Base-by-base conservation (phyloP, 306 rosid species). In the Senna siamea region DNA sequence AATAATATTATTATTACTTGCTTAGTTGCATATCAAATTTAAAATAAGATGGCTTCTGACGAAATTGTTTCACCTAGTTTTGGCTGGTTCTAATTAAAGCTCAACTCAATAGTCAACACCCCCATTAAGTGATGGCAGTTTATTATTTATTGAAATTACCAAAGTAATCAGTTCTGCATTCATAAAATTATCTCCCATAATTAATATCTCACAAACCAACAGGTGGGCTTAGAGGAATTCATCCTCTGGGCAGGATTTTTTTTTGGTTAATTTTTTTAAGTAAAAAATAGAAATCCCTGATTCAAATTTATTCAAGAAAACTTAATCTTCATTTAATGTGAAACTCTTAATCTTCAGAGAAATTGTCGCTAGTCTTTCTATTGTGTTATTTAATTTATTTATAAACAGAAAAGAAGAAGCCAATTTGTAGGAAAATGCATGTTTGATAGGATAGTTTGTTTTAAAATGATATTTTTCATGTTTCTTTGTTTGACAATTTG, bases 1-100 rank as follows among this genome's bases (percentile, higher is more conserved):
- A n/a, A n/a, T n/a, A 26, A 26, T 26, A 26, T 55, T 15, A 54
- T 47, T 41, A 2, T 48, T 34, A 60, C 68, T 23, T 65, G 58
- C 66, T 56, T 64, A 28, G 30, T 80, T 74, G 65, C 2, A 35
- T 10, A 43, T 70, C 69, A 73, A 15, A 55, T 37, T 37, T 37
- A 37, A 37, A 37, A 4, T 22, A 30, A 7, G 68, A 38, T 15
- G 20, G 57, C 38, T 23, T 67, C 66, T 6, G 43, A 37, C 23
- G 71, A 68, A 75, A 53, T 46, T 61, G 79, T 34, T 60, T 34
- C 66, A n/a, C 19, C 66, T n/a, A n/a, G 79, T 76, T 12, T 66
- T 73, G 70, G 77, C 60, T 72, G 80, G 82, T 72, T 76, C 78
- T 78, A 81, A 60, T 76, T 55, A 12, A 78, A 75, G 76, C 63